These are phyloP conservation scores for Amanita pallidorosea DNA, from an alignment of 768 basidiomycete genomes.

Conservation along the genomic window DNA sequence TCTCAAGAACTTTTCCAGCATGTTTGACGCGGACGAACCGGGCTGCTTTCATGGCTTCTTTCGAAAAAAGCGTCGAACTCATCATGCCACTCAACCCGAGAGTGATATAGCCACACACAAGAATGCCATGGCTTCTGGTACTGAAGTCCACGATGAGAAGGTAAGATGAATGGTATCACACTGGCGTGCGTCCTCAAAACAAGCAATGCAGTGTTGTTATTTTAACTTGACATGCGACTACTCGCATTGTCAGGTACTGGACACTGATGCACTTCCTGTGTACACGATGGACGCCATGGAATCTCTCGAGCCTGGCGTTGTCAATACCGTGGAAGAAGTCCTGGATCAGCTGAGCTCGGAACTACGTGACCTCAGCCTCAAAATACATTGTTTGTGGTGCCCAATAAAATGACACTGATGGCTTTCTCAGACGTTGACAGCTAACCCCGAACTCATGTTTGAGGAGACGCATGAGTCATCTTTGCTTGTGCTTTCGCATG, in stretches of 20 bases:
- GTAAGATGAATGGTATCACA: conserved; percentile 1
- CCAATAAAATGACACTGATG: not conserved
- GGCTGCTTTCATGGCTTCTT: conserved; percentile 28
- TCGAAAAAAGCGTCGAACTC: conserved; percentile 9
- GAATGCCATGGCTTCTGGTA: not conserved
- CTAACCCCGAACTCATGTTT: conserved; percentile 56
- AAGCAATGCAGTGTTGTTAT: conserved; percentile 12
- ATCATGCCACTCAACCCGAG: conserved; percentile 4
- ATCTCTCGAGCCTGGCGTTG: conserved; percentile 23
- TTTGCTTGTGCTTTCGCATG: conserved; percentile 3
- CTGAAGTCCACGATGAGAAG: conserved; percentile 1
- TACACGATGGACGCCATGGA: conserved; percentile 20
- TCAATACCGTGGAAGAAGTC: conserved; percentile 40
- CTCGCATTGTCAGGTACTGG: conserved; percentile 18
- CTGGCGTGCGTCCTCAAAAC: not conserved
- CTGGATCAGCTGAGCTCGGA: conserved; percentile 40
- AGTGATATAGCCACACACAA: not conserved
- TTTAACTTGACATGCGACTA: conserved; percentile 36
- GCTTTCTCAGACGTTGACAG: conserved; percentile 21
- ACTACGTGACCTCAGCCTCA: conserved; percentile 54
- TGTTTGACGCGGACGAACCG: conserved; percentile 14
- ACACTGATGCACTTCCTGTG: conserved; percentile 28
- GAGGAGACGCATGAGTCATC: conserved; percentile 43
- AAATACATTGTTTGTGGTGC: conserved; percentile 52
- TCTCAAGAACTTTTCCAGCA: conserved; percentile 9